phyloP scores from a whole-genome alignment of 1,139 yeast genomes.

The Arxiozyma slooffiae region DNA sequence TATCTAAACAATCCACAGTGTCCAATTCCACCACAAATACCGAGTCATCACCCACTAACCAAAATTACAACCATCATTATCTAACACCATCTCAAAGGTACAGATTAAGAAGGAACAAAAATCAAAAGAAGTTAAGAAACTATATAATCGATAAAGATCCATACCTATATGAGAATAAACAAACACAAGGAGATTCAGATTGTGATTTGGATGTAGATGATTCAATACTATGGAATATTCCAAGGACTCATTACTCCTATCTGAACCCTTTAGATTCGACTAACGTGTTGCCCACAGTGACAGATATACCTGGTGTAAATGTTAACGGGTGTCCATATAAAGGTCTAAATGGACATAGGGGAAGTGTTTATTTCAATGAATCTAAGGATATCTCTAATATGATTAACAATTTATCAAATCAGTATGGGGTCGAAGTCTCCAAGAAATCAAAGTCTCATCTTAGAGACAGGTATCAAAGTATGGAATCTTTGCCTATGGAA shows the following conservation, averaged over 20 bases:
- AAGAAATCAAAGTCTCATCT: conserved; percentile 31
- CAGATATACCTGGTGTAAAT: conserved; percentile 32
- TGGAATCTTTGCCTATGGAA: conserved; percentile 30
- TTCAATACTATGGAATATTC: conserved; percentile 39
- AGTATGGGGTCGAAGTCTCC: conserved; percentile 34
- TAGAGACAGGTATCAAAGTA: conserved; percentile 29
- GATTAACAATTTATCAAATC: conserved; percentile 34
- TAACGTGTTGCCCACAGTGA: conserved; percentile 27
- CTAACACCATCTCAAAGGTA: conserved; percentile 35
- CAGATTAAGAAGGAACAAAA: conserved; percentile 31
- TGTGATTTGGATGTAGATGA: conserved; percentile 25
- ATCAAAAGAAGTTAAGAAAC: conserved; percentile 12
- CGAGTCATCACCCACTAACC: conserved; percentile 5
- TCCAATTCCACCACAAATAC: not conserved
- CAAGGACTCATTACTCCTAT: conserved; percentile 14
- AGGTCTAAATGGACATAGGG: not conserved
- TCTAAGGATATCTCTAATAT: conserved; percentile 30
- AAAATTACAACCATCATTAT: conserved; percentile 32
- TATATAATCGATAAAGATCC: not conserved
- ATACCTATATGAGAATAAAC: not conserved
- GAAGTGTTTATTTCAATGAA: conserved; percentile 7
- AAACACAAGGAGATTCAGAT: not conserved
- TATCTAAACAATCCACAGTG: conserved; percentile 7
- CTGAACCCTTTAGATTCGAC: not conserved
- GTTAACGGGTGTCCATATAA: not conserved